Evolutionary conservation across 2,329 filamentous ascomycete genomes (phyloP), one percentile per base, ranked within the genome.

Genomic region (Ophiostoma sp.): DNA sequence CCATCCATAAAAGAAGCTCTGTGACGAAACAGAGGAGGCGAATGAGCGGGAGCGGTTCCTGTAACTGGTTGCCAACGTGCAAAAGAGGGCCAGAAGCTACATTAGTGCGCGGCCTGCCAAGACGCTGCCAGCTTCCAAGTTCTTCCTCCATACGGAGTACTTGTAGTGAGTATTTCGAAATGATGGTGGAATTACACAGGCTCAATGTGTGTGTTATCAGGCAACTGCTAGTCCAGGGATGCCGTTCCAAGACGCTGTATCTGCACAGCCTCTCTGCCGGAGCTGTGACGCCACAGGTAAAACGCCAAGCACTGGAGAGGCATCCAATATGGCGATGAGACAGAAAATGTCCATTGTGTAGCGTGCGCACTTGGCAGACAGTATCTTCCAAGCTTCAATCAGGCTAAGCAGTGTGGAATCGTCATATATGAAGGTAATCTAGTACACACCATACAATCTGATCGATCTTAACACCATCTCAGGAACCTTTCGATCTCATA

Each of bases 41-140:
- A 55, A 50, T 11, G 25, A n/a, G 64, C 17, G 19, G 64, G 64
- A 33, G 42, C 22, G 28, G 31, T 39, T 22, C 28, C 59, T 39
- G 33, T 63, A 36, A 63, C 33, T 63, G 59, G 59, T 42, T 36
- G 25, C 45, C 12, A n/a, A 31, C 25, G 42, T 22, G 11, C 15
- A 39, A 39, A 66, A 28, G 36, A 28, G 36, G 22, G 39, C 64
- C 15, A 50, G 28, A 50, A 50, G 36, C 64, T n/a, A n/a, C 64
- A 33, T 39, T 55, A 69, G 66, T 55, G 48, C 12, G 48, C 48
- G 19, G 28, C 31, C 31, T 36, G 66, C 66, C 66, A 69, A 69
- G 66, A 69, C 48, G 42, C n/a, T 66, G 64, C 42, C 64, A 68
- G 42, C 25, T 50, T 68, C 63, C 39, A 48, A 31, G 22, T 39